Conservation (phyloP, 306 rosid species). For the Cicer pinnatifidum region DNA sequence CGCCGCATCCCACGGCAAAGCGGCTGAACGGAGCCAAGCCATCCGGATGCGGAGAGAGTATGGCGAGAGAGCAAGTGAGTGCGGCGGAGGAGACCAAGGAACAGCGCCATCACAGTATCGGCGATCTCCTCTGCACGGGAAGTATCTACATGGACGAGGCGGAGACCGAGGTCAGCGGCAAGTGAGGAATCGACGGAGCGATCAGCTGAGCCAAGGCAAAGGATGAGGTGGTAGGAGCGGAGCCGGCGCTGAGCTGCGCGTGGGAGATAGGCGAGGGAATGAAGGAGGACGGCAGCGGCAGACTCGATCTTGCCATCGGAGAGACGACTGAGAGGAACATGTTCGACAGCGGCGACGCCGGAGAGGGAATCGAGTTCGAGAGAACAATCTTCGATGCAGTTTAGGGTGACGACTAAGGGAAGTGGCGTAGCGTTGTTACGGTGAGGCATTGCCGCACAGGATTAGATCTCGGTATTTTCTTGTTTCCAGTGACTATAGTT, state of each 20-base stretch:
- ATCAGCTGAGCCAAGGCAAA: conserved; percentile 94
- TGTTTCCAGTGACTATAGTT: not conserved
- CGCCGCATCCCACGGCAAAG: conserved; percentile 98
- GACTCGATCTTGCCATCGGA: conserved; percentile 91
- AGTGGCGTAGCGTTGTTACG: conserved; percentile 65
- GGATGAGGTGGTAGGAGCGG: conserved; percentile 84
- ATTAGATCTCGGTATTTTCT: conserved; percentile 46
- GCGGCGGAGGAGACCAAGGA: conserved; percentile 91
- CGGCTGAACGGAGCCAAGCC: conserved; percentile 99
- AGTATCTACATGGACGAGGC: conserved; percentile 81
- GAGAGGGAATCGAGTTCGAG: conserved; percentile 78
- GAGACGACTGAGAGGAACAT: conserved; percentile 84
- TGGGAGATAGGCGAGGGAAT: conserved; percentile 90
- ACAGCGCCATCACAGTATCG: conserved; percentile 92
- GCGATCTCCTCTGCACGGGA: conserved; percentile 98
- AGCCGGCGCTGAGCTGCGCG: conserved; percentile 99
- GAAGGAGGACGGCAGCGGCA: conserved; percentile 86
- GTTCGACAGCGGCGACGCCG: conserved; percentile 80
- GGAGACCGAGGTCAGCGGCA: conserved; percentile 90
- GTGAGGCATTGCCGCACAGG: conserved; percentile 69
- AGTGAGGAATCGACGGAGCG: conserved; percentile 83
- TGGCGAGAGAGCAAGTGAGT: conserved; percentile 95
- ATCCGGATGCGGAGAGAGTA: conserved; percentile 85
- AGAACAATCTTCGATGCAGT: conserved; percentile 89
- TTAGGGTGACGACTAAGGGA: conserved; percentile 80